Percentiles rank a stretch among this genome's conserved stretches.
Conservation (phyloP, 2,329 filamentous ascomycete genomes). For the Xenosphaeropsis pyriputrescens region DNA sequence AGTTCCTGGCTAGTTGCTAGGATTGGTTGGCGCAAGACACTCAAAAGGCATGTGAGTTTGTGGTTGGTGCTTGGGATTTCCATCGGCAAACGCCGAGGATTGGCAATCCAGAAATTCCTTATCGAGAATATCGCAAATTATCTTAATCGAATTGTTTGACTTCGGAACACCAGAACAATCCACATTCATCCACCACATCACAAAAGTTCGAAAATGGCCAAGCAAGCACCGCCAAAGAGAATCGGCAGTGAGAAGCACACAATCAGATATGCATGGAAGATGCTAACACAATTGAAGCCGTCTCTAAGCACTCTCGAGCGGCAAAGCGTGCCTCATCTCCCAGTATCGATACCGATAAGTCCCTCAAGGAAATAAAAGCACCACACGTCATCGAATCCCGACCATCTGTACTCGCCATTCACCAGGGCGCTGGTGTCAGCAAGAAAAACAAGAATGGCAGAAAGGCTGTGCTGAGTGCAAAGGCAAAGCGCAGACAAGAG, state of each 20-base stretch:
- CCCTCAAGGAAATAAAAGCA: constrained; percentile 42
- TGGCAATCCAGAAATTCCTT: too few species aligned
- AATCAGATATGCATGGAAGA: neutral
- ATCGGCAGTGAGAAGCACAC: constrained; percentile 11
- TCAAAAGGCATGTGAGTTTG: too few species aligned
- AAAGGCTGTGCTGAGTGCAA: constrained; percentile 37
- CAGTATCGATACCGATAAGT: constrained; percentile 57
- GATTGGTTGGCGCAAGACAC: too few species aligned
- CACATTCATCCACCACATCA: too few species aligned
- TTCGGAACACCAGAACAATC: too few species aligned
- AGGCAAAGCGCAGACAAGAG: constrained; percentile 39
- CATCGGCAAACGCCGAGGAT: too few species aligned
- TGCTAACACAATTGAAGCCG: constrained; percentile 15
- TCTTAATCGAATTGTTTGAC: too few species aligned
- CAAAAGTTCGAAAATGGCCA: constrained; percentile 12
- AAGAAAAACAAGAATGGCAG: constrained; percentile 49
- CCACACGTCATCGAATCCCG: constrained; percentile 29
- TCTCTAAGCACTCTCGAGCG: constrained; percentile 58
- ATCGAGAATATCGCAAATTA: too few species aligned
- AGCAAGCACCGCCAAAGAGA: constrained; percentile 18
- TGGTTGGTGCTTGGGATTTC: too few species aligned
- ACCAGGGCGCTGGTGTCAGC: constrained; percentile 49
- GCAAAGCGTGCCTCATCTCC: constrained; percentile 59
- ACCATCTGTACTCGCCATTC: constrained; percentile 54
- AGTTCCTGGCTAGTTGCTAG: too few species aligned